These are phyloP conservation scores for Rhodamnia argentea DNA, from an alignment of 345 rosid species.

Conservation along the genomic window DNA sequence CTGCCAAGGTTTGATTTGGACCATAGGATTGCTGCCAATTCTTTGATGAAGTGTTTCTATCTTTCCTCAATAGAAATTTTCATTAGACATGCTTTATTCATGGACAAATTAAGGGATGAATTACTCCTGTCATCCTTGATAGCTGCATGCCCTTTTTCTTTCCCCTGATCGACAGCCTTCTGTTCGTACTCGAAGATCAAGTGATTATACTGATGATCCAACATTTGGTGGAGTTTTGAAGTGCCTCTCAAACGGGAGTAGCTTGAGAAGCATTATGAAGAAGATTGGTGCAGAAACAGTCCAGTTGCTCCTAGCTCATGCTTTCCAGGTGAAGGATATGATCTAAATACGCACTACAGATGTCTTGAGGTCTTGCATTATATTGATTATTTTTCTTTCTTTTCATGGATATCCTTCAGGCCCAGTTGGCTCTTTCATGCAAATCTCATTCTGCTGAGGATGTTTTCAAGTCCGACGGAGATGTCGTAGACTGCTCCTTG, in stretches of 20 bases:
- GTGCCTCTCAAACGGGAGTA: slow-evolving; percentile 33
- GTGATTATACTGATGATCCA: slow-evolving; percentile 18
- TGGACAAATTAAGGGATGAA: background rate
- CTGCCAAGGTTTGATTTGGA: slow-evolving; percentile 27
- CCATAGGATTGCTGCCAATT: background rate
- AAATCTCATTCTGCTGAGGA: slow-evolving; percentile 1
- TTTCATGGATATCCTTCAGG: slow-evolving; percentile 26
- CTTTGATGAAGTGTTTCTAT: background rate
- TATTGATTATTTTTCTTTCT: background rate
- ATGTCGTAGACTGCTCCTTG: slow-evolving; percentile 18
- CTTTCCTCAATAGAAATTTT: background rate
- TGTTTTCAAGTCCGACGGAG: slow-evolving; percentile 3
- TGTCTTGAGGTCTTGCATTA: background rate
- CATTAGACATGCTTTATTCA: background rate
- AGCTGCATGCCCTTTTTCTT: background rate
- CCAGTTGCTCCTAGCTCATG: slow-evolving; percentile 77
- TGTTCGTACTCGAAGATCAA: slow-evolving; percentile 61
- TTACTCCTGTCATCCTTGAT: background rate
- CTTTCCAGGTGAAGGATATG: slow-evolving; percentile 45
- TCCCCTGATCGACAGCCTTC: slow-evolving; percentile 30
- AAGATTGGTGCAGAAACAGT: slow-evolving; percentile 39
- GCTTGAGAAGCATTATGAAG: slow-evolving; percentile 34
- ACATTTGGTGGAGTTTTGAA: slow-evolving; percentile 46
- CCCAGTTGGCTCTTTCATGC: slow-evolving; percentile 29
- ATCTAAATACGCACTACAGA: background rate